Evolutionary conservation across 306 rosid species (phyloP).

Genomic region (Quercus rubra): DNA sequence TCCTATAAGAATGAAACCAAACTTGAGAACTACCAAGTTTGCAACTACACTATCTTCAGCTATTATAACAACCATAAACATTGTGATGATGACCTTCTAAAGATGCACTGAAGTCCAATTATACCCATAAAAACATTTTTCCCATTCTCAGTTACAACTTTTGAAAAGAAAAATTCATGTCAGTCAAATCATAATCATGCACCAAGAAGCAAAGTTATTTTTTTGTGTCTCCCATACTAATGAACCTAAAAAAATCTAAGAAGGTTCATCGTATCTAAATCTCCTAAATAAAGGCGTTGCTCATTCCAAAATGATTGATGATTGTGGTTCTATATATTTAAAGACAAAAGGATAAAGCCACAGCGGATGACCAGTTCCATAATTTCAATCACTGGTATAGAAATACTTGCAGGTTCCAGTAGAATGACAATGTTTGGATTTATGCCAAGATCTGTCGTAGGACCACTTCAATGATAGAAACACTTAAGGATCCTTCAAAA

Average conservation of each 20-base stretch:
- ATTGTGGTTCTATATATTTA: neutral
- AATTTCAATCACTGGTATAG: neutral
- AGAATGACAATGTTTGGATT: neutral
- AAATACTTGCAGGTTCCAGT: neutral
- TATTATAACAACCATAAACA: too few relatives aligned
- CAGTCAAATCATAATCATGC: neutral
- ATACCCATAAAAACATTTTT: neutral
- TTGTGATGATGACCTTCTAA: too few relatives aligned
- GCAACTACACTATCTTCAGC: conserved; percentile 4
- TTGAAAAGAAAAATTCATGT: neutral
- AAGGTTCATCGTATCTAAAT: too few relatives aligned
- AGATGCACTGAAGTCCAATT: neutral
- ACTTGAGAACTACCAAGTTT: neutral
- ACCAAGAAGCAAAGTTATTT: too few relatives aligned
- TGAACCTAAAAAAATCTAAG: too few relatives aligned
- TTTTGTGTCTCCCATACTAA: too few relatives aligned
- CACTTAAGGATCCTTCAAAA: too few relatives aligned
- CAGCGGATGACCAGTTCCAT: neutral
- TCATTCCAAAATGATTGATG: too few relatives aligned
- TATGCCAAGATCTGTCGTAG: neutral
- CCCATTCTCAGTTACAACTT: neutral
- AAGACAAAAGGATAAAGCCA: neutral
- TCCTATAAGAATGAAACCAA: neutral
- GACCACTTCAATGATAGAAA: neutral
- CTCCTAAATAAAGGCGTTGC: too few relatives aligned